Base-by-base conservation (phyloP, 2,329 filamentous ascomycete genomes). In the Thelonectria discophora region DNA sequence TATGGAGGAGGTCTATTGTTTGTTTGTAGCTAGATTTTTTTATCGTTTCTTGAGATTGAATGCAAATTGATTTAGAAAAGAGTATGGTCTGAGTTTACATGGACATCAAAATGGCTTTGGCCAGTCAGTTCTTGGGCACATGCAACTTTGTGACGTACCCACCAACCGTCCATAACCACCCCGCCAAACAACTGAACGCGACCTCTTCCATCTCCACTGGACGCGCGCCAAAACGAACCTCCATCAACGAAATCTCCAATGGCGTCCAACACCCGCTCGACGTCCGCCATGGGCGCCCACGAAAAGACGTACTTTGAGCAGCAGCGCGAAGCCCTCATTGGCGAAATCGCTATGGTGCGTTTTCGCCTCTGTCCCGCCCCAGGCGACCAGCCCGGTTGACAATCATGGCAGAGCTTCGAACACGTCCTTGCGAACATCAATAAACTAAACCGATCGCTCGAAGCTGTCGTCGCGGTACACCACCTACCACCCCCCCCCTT, bases 391-490 rank as follows among this genome's bases (percentile, higher is more conserved):
- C 13, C 13, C 42, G 8, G 20, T 34, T 21, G 15, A 34, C 13
- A 32, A 37, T 40, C 7, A 40, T 7, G 27, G 27, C 27, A 90
- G 87, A 87, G 82, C 77, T 87, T 99, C 75, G 95, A 98, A 73
- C 89, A 95, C 72, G 93, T 97, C 61, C 89, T 99, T 10, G 91
- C 94, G 71, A 97, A 97, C 73, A 93, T 98, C 77, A 99, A 98
- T 80, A 94, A 94, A 71, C 81, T 99, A 61, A 99, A 98, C 76
- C 89, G 94, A 34, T 94, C 90, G 40, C 82, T 99, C 17, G 94
- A 99, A 78, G 91, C 93, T 58, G 90, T 98, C 18, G 94, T 96
- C 62, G 89, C 93, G 48, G 94, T 94, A 81, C 49, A 87, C 12
- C n/a, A n/a, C n/a, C n/a, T n/a, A n/a, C 3, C 21, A 17, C 15